These are phyloP conservation scores for Leptodontidium sp. DNA, from an alignment of 2,329 filamentous ascomycete species.

Conservation along the genomic window DNA sequence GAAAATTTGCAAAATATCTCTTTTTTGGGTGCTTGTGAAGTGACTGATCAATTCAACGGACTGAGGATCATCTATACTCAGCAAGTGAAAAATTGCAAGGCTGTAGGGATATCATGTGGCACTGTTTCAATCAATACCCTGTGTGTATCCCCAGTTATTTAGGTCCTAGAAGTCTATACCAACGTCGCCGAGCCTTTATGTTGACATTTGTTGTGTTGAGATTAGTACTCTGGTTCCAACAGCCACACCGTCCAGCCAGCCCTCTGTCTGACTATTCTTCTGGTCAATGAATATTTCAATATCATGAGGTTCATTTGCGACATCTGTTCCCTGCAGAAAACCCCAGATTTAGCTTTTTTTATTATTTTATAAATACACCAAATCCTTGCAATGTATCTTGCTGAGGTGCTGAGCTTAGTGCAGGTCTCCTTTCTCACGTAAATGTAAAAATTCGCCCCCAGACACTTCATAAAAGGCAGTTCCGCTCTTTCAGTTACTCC, in stretches of 20 bases:
- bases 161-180: too few species aligned
- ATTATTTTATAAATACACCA: not conserved
- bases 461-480: not conserved
- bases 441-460: not conserved
- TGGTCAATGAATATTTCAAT: not conserved
- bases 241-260: too few species aligned
- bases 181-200: too few species aligned
- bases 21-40: not conserved
- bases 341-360: not conserved
- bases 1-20: constrained; percentile 4
- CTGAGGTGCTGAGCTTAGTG: too few species aligned
- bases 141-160: too few species aligned
- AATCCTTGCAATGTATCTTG: too few species aligned
- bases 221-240: too few species aligned
- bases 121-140: too few species aligned
- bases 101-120: too few species aligned
- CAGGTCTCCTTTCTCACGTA: not conserved
- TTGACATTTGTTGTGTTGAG: too few species aligned
- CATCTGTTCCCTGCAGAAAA: not conserved
- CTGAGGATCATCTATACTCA: not conserved
- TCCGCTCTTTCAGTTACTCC: not conserved
- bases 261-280: too few species aligned
- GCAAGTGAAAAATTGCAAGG: not conserved
- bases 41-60: not conserved
- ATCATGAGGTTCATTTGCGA: not conserved